Evolutionary conservation across 2,329 filamentous ascomycete species (phyloP).

Genomic region (Ophiosphaerella herpotricha): DNA sequence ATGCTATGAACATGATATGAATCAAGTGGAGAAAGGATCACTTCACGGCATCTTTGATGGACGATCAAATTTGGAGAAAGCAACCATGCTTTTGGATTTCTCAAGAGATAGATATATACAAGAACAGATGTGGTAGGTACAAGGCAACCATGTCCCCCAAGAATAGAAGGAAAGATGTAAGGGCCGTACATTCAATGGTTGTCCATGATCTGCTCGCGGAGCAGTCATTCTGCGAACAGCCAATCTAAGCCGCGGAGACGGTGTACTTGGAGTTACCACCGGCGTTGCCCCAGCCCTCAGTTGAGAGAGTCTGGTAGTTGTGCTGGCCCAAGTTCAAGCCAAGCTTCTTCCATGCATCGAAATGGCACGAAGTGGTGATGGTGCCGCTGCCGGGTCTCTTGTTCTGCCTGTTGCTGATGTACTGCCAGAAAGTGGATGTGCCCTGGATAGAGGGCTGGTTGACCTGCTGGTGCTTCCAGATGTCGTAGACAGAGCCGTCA

Average conservation of each 20-base stretch:
- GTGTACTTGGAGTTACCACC: slow-evolving; percentile 36
- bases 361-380: slow-evolving; percentile 37
- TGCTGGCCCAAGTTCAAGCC: slow-evolving; percentile 33
- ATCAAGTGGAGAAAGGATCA: no score
- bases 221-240: background rate
- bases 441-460: slow-evolving; percentile 56
- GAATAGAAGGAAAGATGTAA: background rate
- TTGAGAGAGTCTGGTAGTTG: slow-evolving; percentile 37
- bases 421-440: slow-evolving; percentile 57
- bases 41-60: no score
- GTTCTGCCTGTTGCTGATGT: slow-evolving; percentile 45
- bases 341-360: slow-evolving; percentile 33
- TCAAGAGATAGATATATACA: background rate
- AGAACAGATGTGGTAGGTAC: background rate
- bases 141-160: background rate
- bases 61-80: no score
- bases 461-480: slow-evolving; percentile 37
- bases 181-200: background rate
- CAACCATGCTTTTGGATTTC: no score
- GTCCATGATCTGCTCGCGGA: background rate
- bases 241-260: slow-evolving; percentile 18
- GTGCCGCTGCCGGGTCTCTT: slow-evolving; percentile 37
- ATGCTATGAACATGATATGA: no score
- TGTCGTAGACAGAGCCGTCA: slow-evolving; percentile 38
- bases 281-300: slow-evolving; percentile 37